Evolutionary conservation across 2,329 filamentous ascomycete genomes (phyloP).

Genomic region (Ophiostoma novo-ulmi): DNA sequence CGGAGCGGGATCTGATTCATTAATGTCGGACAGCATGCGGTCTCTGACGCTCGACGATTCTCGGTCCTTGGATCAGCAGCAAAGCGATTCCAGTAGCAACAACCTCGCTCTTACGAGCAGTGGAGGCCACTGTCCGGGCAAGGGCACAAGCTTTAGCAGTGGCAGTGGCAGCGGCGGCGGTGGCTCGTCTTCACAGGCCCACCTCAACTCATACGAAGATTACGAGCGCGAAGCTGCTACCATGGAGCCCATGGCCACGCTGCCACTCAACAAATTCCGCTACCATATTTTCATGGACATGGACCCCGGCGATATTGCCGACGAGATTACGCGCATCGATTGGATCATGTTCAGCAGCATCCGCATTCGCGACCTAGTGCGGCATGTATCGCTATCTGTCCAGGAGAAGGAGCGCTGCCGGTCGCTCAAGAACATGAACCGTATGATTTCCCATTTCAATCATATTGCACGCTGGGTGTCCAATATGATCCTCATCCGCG

Average conservation of each 20-base stretch:
- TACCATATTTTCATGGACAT: constrained; percentile 89
- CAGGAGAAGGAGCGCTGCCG: constrained; percentile 69
- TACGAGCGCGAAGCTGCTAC: constrained; percentile 73
- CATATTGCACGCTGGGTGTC: constrained; percentile 77
- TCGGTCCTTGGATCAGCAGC: constrained; percentile 37
- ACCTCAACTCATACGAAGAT: constrained; percentile 65
- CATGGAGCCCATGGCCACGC: constrained; percentile 63
- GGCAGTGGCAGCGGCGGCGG: neutral
- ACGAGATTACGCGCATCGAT: constrained; percentile 90
- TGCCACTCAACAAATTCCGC: constrained; percentile 73
- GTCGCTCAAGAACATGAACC: constrained; percentile 78
- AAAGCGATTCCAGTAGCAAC: constrained; percentile 31
- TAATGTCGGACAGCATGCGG: constrained; percentile 43
- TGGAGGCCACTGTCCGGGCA: neutral
- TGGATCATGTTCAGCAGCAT: constrained; percentile 98
- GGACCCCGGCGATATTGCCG: constrained; percentile 76
- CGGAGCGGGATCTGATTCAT: constrained; percentile 27
- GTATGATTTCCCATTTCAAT: constrained; percentile 91
- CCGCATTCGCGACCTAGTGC: constrained; percentile 83
- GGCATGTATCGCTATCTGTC: constrained; percentile 74
- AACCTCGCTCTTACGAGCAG: neutral
- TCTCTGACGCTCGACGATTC: constrained; percentile 47
- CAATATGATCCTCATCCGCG: constrained; percentile 78
- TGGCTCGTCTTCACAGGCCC: constrained; percentile 41
- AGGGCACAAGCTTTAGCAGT: neutral